Evolutionary conservation across 257 asterid species (phyloP).

Genomic region (Nicotiana benthamiana): DNA sequence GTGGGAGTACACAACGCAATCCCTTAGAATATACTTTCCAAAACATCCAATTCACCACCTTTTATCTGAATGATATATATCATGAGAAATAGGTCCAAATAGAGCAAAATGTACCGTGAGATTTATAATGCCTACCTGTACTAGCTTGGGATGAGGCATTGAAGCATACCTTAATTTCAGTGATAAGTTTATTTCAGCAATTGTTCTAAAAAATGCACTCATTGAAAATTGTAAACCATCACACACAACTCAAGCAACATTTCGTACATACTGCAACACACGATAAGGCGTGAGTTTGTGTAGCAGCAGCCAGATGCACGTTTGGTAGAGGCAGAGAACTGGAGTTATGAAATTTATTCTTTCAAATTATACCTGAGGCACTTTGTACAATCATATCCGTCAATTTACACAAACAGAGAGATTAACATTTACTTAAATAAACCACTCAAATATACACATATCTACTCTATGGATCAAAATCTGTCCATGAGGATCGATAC

Average conservation of each 20-base stretch:
- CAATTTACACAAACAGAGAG: not conserved
- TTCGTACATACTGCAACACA: not conserved
- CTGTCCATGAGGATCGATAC: no score
- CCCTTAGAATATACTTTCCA: not conserved
- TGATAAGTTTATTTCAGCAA: not conserved
- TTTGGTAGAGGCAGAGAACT: not conserved
- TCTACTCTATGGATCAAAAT: not conserved
- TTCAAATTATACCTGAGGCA: not conserved
- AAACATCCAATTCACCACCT: not conserved
- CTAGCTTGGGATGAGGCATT: not conserved
- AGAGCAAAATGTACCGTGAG: not conserved
- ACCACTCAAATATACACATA: not conserved
- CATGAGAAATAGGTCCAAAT: not conserved
- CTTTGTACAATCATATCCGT: not conserved
- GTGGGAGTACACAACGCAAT: not conserved
- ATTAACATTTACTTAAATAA: not conserved
- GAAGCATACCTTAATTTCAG: not conserved
- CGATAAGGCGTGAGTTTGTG: not conserved
- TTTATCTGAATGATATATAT: not conserved
- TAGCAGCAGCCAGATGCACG: not conserved
- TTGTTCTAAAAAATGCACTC: not conserved
- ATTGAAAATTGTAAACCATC: not conserved
- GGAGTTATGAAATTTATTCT: not conserved
- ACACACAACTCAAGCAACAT: not conserved
- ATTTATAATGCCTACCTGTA: not conserved